Base-by-base conservation (phyloP, 2,329 filamentous ascomycete species). In the Aotearoamyces nothofagi region DNA sequence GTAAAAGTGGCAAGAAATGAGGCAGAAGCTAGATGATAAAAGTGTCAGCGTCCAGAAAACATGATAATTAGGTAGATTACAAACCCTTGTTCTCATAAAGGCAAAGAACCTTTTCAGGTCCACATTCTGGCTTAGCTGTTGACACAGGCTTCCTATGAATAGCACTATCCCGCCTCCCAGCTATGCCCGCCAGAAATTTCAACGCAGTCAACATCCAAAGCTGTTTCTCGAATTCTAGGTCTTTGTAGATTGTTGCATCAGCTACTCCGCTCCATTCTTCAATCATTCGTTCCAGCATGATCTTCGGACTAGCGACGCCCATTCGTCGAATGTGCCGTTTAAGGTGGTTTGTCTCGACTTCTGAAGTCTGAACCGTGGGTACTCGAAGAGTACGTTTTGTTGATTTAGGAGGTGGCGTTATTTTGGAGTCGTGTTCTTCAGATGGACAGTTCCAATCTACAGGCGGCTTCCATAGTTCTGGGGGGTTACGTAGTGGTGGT, bases 361-460 rank as follows among this genome's bases (percentile, higher is more conserved):
- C n/a, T 6, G 11, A 3, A 13, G 13, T 8, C 15, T 13, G 7
- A 24, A 22, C 15, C n/a, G n/a, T n/a, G n/a, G n/a, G n/a, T n/a
- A n/a, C n/a, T n/a, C n/a, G n/a, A n/a, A 11, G 22, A 1, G 28
- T 17, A 10, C 14, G 13, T 20, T 14, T 44, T 40, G 24, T 46
- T 39, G 5, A 40, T 80, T 49, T 70, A 77, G 34, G 76, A 74
- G 3, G 81, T 82, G 79, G 75, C 78, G 6, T 84, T 84, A 35
- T 5, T 35, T 37, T 11, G 33, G 30, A 9, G 26, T 29, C 15
- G 30, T 31, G 20, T n/a, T 44, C 39, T 4, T 46, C 46, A 1
- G 39, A 40, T 15, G 44, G 45, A 24, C 50, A 53, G 11, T 54
- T 47, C 59, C 59, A 64, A 6, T 56, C 54, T 17, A 56, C 47